Base-by-base conservation (phyloP, 2,329 filamentous ascomycete species). In the Bimuria novae-zelandiae region DNA sequence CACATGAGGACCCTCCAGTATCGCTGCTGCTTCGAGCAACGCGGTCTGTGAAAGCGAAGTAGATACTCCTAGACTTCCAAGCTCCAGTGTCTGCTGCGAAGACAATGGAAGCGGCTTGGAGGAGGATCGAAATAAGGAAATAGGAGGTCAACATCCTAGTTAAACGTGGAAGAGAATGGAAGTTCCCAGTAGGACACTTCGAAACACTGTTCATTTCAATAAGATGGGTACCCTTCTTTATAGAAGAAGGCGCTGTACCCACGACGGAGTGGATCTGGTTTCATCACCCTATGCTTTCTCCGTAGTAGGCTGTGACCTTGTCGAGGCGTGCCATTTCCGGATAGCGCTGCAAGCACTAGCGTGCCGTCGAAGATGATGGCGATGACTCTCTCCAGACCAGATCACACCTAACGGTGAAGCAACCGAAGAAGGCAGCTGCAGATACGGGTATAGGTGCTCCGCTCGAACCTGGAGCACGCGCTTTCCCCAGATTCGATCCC, bases 1-100 rank as follows among this genome's bases (percentile, higher is more conserved):
- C 49, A 53, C 71, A 73, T 39, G 65, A 43, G 23, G 46, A 40
- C n/a, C 67, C 68, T n/a, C 68, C 68, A 21, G 57, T 64, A 36
- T 72, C 70, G 41, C 56, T 64, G 49, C 63, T 70, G 55, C 62
- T 68, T 29, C 69, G 67, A 50, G 71, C 70, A 50, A 73, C 54
- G 17, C 71, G 70, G 52, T 73, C 71, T n/a, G 69, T 72, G 30
- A 73, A 51, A 27, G 64, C 68, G 39, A 72, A 72, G 54, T 73
- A 73, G 54, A 73, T 73, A 56, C 60, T 71, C 42, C 70, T 64
- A 25, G 69, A 71, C 60, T 72, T 71, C 71, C 71, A 73, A 8
- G 69, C 68, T 37, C 40, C 54, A 11, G 68, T 68, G 47, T 70
- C 68, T 36, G 67, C 70, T 30, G 69, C 67, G n/a, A n/a, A 41